These are phyloP conservation scores for Leccinum arenicola DNA, from an alignment of 768 basidiomycete species.

Conservation along the genomic window DNA sequence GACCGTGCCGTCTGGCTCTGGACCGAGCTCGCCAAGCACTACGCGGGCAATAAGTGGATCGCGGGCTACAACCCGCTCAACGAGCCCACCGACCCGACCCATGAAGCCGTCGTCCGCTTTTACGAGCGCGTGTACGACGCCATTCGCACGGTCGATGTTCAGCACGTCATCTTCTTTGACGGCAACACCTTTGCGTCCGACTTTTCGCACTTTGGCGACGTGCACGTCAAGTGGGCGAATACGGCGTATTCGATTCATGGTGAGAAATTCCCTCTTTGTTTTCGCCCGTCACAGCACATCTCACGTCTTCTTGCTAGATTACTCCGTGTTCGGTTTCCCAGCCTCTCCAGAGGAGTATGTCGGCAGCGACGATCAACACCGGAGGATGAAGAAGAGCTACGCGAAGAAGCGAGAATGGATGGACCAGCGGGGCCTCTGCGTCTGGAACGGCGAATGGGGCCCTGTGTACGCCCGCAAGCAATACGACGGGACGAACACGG, in stretches of 20 bases:
- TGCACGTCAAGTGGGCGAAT: conserved; percentile 62
- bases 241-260: conserved; percentile 80
- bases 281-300: background rate
- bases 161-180: conserved; percentile 78
- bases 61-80: conserved; percentile 87
- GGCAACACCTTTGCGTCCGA: conserved; percentile 83
- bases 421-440: conserved; percentile 61
- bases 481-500: conserved; percentile 56
- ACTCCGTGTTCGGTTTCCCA: conserved; percentile 64
- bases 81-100: conserved; percentile 71
- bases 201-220: conserved; percentile 69
- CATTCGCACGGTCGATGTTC: conserved; percentile 66
- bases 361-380: conserved; percentile 50
- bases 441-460: conserved; percentile 84
- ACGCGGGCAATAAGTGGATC: conserved; percentile 77
- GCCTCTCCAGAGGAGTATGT: conserved; percentile 52
- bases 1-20: conserved; percentile 77
- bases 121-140: conserved; percentile 68
- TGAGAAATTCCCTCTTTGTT: background rate
- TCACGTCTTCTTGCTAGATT: conserved; percentile 16
- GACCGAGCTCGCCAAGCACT: conserved; percentile 71
- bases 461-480: conserved; percentile 72
- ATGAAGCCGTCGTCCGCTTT: conserved; percentile 60
- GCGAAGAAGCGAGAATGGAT: conserved; percentile 78
- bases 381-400: conserved; percentile 53